Evolutionary conservation across 208 protist genomes (phyloP).

Genomic region (Tritrichomonas musculus): DNA sequence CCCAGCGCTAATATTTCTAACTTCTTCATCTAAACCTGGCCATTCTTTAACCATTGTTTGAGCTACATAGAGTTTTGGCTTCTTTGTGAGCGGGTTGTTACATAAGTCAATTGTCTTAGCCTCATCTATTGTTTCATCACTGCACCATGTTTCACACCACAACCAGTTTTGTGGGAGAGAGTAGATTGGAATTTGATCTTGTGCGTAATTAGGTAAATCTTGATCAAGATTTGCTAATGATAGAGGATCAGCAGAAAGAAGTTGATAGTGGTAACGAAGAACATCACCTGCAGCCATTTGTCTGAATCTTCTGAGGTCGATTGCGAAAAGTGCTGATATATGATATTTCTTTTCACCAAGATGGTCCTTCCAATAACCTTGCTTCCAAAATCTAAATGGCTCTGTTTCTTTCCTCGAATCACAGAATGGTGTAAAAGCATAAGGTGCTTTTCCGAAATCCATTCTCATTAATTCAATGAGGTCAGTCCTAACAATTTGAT

Average conservation of each 20-base stretch:
- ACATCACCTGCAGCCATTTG: constrained; percentile 45
- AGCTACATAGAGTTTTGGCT: constrained; percentile 53
- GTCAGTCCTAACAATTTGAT: constrained; percentile 78
- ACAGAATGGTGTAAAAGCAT: constrained; percentile 95
- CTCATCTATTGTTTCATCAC: constrained; percentile 39
- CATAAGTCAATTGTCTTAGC: constrained; percentile 63
- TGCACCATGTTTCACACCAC: constrained; percentile 61
- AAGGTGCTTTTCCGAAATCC: constrained; percentile 75
- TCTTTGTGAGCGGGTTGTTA: constrained; percentile 62
- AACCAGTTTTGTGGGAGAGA: constrained; percentile 61
- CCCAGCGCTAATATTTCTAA: not conserved
- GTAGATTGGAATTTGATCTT: constrained; percentile 54
- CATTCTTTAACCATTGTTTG: not conserved
- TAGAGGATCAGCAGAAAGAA: constrained; percentile 52
- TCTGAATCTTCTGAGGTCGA: constrained; percentile 55
- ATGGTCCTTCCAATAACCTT: constrained; percentile 40
- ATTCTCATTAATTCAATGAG: constrained; percentile 85
- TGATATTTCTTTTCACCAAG: constrained; percentile 52
- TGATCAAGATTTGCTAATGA: constrained; percentile 46
- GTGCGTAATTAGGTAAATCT: constrained; percentile 59
- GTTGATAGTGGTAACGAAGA: constrained; percentile 53
- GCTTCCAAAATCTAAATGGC: constrained; percentile 62
- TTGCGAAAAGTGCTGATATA: constrained; percentile 56
- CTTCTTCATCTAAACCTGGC: constrained; percentile 1
- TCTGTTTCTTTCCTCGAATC: constrained; percentile 71